Evolutionary conservation across 345 rosid species (phyloP).

Genomic region (Hypericum androsaemum): DNA sequence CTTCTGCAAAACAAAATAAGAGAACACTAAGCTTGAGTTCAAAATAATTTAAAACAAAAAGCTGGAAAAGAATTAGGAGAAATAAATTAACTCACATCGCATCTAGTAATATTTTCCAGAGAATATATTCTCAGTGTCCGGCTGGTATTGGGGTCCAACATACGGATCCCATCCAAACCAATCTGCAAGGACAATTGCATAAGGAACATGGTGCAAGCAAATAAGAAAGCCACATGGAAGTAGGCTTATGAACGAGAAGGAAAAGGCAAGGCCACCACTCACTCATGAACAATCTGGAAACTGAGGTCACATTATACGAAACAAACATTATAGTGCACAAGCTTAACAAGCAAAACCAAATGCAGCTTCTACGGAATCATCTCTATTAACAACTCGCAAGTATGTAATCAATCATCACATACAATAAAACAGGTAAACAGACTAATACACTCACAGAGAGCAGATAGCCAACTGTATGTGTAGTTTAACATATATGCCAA

Average conservation of each 20-base stretch:
- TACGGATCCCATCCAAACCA: conserved; percentile 93
- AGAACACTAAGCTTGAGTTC: conserved; percentile 4
- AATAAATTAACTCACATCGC: conserved; percentile 52
- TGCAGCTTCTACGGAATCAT: no score
- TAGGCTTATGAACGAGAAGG: neutral
- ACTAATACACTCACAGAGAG: no score
- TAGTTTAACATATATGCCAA: no score
- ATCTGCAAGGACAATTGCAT: conserved; percentile 37
- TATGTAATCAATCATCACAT: no score
- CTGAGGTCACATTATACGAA: no score
- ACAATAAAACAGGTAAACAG: no score
- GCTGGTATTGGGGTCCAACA: conserved; percentile 90
- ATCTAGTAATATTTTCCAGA: conserved; percentile 83
- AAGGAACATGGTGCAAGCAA: neutral
- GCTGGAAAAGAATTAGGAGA: neutral
- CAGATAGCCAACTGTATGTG: no score
- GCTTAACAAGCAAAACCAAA: no score
- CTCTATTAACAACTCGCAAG: no score
- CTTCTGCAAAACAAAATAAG: conserved; percentile 29
- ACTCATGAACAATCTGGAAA: no score
- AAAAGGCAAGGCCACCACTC: no score
- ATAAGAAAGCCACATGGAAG: neutral
- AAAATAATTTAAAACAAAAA: neutral
- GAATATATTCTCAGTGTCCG: conserved; percentile 91
- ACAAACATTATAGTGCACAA: no score